Conservation (phyloP, 345 rosid genomes). For the Lumnitzera littorea region DNA sequence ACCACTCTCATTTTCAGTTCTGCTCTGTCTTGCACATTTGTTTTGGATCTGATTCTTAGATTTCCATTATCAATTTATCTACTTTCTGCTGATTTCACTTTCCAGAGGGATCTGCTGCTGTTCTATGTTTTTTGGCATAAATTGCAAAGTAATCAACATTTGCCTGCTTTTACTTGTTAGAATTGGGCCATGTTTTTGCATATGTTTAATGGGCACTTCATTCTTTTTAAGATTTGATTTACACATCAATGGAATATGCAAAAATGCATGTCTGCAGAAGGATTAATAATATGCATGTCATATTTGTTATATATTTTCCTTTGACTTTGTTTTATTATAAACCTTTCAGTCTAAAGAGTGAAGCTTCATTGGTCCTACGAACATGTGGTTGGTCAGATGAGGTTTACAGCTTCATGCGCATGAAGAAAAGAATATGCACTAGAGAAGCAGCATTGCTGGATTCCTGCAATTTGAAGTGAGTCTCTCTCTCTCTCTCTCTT, state of each 20-base stretch:
- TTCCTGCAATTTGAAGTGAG: slow-evolving; percentile 56
- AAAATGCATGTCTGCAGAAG: no score
- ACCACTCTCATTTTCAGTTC: slow-evolving; percentile 13
- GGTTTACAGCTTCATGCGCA: slow-evolving; percentile 49
- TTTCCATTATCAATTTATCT: no score
- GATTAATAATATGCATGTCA: not conserved
- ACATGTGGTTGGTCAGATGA: slow-evolving; percentile 68
- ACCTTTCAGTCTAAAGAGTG: slow-evolving; percentile 48
- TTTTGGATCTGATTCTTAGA: no score
- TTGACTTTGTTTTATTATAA: not conserved
- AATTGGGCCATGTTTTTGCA: no score
- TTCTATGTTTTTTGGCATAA: no score
- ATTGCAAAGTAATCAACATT: no score
- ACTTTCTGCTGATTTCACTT: no score
- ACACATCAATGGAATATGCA: no score
- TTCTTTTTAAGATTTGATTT: no score
- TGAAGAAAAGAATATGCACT: slow-evolving; percentile 44
- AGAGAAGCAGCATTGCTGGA: slow-evolving; percentile 24
- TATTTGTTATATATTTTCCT: not conserved
- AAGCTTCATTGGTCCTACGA: slow-evolving; percentile 50
- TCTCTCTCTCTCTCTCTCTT: slow-evolving; percentile 3
- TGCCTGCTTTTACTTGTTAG: no score
- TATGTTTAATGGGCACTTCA: no score
- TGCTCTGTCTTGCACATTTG: slow-evolving; percentile 3
- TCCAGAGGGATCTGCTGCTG: no score